phyloP scores from a whole-genome alignment of 2,329 filamentous ascomycete species.

The Curvularia eragrostidis region DNA sequence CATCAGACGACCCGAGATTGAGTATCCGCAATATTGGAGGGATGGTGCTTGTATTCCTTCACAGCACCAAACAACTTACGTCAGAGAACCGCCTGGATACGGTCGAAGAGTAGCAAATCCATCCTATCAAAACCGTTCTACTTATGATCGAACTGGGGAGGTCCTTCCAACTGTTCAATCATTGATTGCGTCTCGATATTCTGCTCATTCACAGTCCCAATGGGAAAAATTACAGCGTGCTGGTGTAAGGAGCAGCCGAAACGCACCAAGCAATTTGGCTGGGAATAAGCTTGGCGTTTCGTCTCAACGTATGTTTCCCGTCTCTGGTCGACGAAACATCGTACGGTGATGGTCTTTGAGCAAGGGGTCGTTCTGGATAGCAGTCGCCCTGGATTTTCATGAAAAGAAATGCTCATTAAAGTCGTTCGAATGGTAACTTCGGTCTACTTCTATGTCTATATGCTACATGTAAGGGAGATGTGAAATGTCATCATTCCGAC shows the following conservation, averaged over 20 bases:
- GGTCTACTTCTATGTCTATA: background rate
- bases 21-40: slow-evolving; percentile 7
- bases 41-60: slow-evolving; percentile 18
- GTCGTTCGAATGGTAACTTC: background rate
- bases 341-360: slow-evolving; percentile 18
- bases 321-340: slow-evolving; percentile 28
- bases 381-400: background rate
- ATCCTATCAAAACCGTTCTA: slow-evolving; percentile 12
- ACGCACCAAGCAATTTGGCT: slow-evolving; percentile 2
- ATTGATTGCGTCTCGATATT: slow-evolving; percentile 16
- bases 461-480: background rate
- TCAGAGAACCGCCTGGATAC: slow-evolving; percentile 8
- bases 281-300: slow-evolving; percentile 8
- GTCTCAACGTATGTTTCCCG: slow-evolving; percentile 15
- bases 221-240: slow-evolving; percentile 26
- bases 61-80: slow-evolving; percentile 6
- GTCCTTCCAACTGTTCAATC: slow-evolving; percentile 30
- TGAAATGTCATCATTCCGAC: background rate
- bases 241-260: slow-evolving; percentile 37
- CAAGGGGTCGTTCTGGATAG: background rate
- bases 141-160: slow-evolving; percentile 17
- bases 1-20: slow-evolving; percentile 18
- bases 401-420: background rate
- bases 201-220: slow-evolving; percentile 22
- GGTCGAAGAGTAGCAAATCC: slow-evolving; percentile 13